These are phyloP conservation scores for Musa beccarii DNA, from an alignment of 176 grass and related monocot genomes.

Conservation along the genomic window DNA sequence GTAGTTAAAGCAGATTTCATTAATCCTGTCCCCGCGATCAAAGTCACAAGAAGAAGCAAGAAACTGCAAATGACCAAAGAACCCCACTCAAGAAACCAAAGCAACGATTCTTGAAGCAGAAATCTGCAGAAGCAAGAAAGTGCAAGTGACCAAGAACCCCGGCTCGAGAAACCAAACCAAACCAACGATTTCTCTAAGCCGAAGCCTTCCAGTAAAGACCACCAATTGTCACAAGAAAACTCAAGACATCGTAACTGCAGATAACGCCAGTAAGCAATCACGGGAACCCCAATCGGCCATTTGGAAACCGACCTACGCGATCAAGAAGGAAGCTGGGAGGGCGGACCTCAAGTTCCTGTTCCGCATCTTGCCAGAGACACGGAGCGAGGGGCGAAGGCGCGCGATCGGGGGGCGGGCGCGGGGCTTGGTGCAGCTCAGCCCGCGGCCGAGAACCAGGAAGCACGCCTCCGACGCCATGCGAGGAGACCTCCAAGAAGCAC, in stretches of 20 bases:
- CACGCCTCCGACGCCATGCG: slow-evolving; percentile 25
- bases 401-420: slow-evolving; percentile 12
- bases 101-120: too few species aligned
- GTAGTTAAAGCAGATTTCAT: not conserved
- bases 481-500: not conserved
- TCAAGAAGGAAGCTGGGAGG: not conserved
- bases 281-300: too few species aligned
- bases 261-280: not conserved
- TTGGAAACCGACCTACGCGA: not conserved
- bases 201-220: too few species aligned
- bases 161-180: not conserved
- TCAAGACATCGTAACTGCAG: not conserved
- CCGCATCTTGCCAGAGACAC: slow-evolving; percentile 30
- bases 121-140: not conserved
- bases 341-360: slow-evolving; percentile 41
- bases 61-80: not conserved
- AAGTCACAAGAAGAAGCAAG: not conserved
- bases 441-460: slow-evolving; percentile 24
- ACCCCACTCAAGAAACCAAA: not conserved
- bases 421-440: slow-evolving; percentile 20
- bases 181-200: not conserved
- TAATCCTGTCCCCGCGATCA: not conserved
- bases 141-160: not conserved
- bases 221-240: too few species aligned
- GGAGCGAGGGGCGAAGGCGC: slow-evolving; percentile 11